phyloP scores from a whole-genome alignment of 75 land plant species.

The Sequoiadendron giganteum region DNA sequence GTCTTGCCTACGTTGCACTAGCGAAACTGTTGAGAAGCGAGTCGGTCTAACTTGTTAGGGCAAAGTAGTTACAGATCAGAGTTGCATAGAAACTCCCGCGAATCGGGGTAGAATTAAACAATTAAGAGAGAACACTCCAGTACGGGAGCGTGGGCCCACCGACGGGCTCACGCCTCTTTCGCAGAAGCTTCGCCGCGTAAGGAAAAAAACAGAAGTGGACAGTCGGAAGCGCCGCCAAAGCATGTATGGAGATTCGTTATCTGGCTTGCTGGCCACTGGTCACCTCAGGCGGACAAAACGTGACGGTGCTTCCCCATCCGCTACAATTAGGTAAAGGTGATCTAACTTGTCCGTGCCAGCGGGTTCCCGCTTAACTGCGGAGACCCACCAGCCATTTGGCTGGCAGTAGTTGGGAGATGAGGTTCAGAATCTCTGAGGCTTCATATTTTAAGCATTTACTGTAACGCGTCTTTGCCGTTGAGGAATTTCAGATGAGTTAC shows the following conservation, averaged over 20 bases:
- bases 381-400: too few species aligned
- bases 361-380: neutral
- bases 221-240: neutral
- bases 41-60: too few species aligned
- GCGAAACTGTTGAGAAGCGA: too few species aligned
- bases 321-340: neutral
- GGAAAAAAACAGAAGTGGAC: neutral
- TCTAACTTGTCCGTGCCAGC: neutral
- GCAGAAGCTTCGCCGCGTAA: neutral
- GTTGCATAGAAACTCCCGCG: too few species aligned
- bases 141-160: neutral
- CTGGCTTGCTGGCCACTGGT: neutral
- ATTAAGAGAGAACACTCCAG: neutral
- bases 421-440: too few species aligned
- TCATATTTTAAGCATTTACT: too few species aligned
- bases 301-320: neutral
- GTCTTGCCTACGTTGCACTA: too few species aligned
- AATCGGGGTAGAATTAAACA: neutral
- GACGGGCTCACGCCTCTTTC: neutral
- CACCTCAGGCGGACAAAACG: neutral
- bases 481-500: too few species aligned
- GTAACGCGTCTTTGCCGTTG: too few species aligned
- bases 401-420: too few species aligned
- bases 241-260: neutral
- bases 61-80: too few species aligned